Base-by-base conservation (phyloP, 169 alveolate species). In the Plasmodium reichenowi region DNA sequence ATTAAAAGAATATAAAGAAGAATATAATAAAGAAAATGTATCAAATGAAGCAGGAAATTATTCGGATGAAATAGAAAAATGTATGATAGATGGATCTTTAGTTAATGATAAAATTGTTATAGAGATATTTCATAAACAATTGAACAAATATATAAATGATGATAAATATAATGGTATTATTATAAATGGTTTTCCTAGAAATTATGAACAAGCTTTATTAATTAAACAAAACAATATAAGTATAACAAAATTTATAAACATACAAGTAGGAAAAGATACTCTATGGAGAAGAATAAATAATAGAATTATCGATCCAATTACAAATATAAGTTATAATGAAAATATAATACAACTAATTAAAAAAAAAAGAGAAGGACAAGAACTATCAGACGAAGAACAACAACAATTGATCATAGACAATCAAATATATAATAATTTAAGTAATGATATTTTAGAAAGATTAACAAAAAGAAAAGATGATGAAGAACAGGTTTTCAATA, bases 101-200 rank as follows among this genome's bases (percentile, higher is more conserved):
- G 88, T 64, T 13, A 17, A 73, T 10, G 88, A 75, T 67, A 52
- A 75, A 7, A 32, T 47, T 47, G 88, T 75, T 0, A 75, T 43
- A 15, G n/a, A 24, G 2, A 66, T 75, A 6, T 60, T 75, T 24
- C 15, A 60, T 13, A 50, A 62, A 26, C 17, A 56, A 5, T 63
- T 75, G 13, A 29, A 47, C 15, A 75, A 64, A 12, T 75, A 75
- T 62, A 26, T 22, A 43, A 52, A 32, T 47, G 12, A 22, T n/a
- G 75, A 62, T 24, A 17, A 66, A 32, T 62, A 32, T 75, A 17
- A 47, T 17, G 88, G 88, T 9, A 75, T 75, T n/a, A n/a, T 75
- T 47, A 52, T 75, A 24, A 75, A 75, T 47, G 88, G 88, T 0
- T 75, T 47, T 52, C 88, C 88, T 13, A 75, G 88, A 54, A 62